Evolutionary conservation across 2,329 filamentous ascomycete species (phyloP).

Genomic region (Aspergillus sergii): DNA sequence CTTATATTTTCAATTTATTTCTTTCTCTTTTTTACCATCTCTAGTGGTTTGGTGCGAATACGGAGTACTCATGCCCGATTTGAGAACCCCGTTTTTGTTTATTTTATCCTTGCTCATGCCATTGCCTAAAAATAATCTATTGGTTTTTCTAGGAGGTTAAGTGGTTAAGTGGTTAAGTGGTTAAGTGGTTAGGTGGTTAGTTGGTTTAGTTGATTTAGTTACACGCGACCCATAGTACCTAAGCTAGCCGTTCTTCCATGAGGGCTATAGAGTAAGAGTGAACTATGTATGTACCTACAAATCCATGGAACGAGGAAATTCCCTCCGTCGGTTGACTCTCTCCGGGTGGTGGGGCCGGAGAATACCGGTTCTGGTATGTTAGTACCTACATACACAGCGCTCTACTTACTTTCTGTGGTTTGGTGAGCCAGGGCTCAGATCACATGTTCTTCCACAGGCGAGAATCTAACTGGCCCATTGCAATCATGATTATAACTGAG

Average conservation of each 20-base stretch:
- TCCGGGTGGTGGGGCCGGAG: conserved; percentile 35
- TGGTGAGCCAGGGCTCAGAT: conserved; percentile 21
- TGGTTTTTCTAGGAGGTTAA: not conserved
- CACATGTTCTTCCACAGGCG: conserved; percentile 20
- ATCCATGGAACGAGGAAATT: not conserved
- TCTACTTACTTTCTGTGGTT: not conserved
- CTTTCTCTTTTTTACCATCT: not conserved
- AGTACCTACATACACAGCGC: too few species aligned
- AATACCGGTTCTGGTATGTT: conserved; percentile 6
- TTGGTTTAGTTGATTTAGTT: too few species aligned
- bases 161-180: not conserved
- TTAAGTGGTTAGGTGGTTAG: not conserved
- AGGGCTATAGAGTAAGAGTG: too few species aligned
- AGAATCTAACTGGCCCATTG: conserved; percentile 13
- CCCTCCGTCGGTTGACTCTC: not conserved
- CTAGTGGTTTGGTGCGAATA: not conserved
- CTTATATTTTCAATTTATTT: too few species aligned
- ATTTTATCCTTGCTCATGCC: not conserved
- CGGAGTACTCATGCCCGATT: not conserved
- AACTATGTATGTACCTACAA: too few species aligned
- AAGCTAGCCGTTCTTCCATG: too few species aligned
- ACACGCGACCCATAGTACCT: too few species aligned
- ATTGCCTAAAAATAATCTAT: not conserved
- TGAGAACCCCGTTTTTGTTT: not conserved
- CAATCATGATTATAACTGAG: not conserved